A percentile compares a stretch with the other conserved stretches of the same genome.
Evolutionary conservation across 73 alveolate species (phyloP).

Genomic region (Stentor coeruleus): DNA sequence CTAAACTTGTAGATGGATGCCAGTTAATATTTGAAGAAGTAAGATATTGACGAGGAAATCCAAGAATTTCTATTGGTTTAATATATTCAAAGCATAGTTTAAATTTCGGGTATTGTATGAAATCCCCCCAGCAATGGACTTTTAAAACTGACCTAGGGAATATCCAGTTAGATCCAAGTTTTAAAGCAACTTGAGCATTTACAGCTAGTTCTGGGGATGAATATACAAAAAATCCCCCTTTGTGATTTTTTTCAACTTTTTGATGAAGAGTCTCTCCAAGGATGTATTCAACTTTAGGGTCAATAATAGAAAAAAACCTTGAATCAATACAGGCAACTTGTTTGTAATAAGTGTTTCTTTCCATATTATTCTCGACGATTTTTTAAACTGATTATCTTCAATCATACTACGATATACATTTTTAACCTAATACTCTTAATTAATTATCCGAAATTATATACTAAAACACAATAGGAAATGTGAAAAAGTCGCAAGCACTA

Average conservation of each 20-base stretch:
- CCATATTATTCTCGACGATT: too few relatives aligned
- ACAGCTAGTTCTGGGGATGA: not conserved
- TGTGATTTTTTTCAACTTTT: not conserved
- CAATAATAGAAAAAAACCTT: not conserved
- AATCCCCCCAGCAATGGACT: conserved; percentile 1
- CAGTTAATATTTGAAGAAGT: too few relatives aligned
- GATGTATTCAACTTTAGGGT: not conserved
- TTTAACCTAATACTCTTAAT: too few relatives aligned
- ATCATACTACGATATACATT: too few relatives aligned
- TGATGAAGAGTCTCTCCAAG: not conserved
- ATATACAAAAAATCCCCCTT: not conserved
- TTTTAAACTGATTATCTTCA: too few relatives aligned
- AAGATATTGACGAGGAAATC: not conserved
- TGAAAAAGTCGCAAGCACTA: conserved; percentile 13
- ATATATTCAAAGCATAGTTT: not conserved
- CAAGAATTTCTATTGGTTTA: not conserved
- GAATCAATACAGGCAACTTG: not conserved
- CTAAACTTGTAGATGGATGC: too few relatives aligned
- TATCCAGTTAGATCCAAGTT: not conserved
- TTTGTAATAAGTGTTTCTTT: not conserved
- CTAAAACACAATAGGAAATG: not conserved
- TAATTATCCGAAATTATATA: too few relatives aligned
- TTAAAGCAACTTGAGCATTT: not conserved
- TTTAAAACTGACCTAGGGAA: not conserved
- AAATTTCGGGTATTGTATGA: not conserved